A percentile compares a stretch with the other conserved stretches of the same genome.
Evolutionary conservation across 1,139 yeast genomes (phyloP).

Genomic region (Hanseniaspora sp.): DNA sequence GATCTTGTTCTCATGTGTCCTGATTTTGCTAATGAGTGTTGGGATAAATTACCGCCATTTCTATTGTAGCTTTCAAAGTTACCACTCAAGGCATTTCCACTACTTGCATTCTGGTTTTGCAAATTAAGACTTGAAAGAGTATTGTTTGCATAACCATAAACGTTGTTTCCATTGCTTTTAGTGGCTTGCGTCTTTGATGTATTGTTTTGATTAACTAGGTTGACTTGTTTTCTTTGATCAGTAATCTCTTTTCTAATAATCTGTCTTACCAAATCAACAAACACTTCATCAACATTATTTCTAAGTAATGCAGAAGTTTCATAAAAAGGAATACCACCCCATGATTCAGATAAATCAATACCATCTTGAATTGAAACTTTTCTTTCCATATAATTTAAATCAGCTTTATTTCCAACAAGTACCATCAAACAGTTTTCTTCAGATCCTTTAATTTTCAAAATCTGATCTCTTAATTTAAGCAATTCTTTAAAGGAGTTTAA

Average conservation of each 20-base stretch:
- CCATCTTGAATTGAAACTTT: slow-evolving; percentile 73
- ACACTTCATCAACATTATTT: slow-evolving; percentile 83
- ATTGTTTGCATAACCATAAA: background rate
- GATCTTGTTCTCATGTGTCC: slow-evolving; percentile 16
- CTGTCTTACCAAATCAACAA: slow-evolving; percentile 78
- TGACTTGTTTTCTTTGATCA: slow-evolving; percentile 12
- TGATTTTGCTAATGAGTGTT: slow-evolving; percentile 6
- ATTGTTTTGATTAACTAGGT: background rate
- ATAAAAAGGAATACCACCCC: slow-evolving; percentile 85
- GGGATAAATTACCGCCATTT: slow-evolving; percentile 2
- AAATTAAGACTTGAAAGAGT: background rate
- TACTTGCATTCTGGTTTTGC: background rate
- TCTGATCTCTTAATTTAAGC: slow-evolving; percentile 75
- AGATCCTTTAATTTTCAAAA: slow-evolving; percentile 74
- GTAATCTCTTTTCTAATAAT: slow-evolving; percentile 60
- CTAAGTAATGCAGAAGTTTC: slow-evolving; percentile 90
- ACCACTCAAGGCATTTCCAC: background rate
- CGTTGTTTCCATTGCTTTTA: background rate
- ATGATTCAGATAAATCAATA: slow-evolving; percentile 63
- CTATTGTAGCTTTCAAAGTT: slow-evolving; percentile 2
- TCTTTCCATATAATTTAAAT: slow-evolving; percentile 56
- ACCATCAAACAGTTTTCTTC: slow-evolving; percentile 66
- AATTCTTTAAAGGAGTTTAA: slow-evolving; percentile 74
- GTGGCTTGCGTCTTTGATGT: background rate
- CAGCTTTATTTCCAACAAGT: slow-evolving; percentile 80